Percentiles rank a stretch among this genome's conserved stretches.
phyloP scores from a whole-genome alignment of 176 grass and related monocot genomes.

The Carex parvula region DNA sequence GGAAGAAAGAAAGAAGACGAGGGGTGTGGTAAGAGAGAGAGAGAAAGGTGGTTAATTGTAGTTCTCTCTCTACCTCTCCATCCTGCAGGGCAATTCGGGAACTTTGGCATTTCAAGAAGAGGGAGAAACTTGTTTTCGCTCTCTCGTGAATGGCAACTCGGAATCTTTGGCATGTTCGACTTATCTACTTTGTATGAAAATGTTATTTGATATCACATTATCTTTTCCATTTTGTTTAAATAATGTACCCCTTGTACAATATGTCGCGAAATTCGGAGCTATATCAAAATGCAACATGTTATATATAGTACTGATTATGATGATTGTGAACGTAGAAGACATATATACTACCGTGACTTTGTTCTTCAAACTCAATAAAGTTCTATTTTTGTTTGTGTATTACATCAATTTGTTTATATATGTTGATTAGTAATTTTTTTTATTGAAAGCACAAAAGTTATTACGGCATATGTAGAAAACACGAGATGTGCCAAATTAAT shows the following conservation, averaged over 20 bases:
- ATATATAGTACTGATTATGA: neutral
- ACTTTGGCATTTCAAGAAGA: slow-evolving; percentile 36
- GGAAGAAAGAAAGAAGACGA: neutral
- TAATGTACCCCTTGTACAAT: neutral
- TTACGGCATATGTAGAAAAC: neutral
- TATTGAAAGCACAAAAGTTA: no score
- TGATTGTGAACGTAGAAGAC: neutral
- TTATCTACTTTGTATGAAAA: neutral
- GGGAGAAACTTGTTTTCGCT: neutral
- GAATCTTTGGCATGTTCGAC: slow-evolving; percentile 34
- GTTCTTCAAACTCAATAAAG: neutral
- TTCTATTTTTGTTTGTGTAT: neutral
- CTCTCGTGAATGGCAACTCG: slow-evolving; percentile 33
- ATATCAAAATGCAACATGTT: neutral
- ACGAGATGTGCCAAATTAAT: neutral
- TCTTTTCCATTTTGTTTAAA: neutral
- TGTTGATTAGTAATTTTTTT: no score
- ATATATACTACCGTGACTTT: neutral
- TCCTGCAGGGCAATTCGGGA: slow-evolving; percentile 38
- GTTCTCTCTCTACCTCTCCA: slow-evolving; percentile 3
- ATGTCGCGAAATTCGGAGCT: neutral
- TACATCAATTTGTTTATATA: no score
- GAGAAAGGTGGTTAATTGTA: neutral
- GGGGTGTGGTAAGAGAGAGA: neutral
- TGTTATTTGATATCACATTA: neutral